Evolutionary conservation across 192 early-diverging fungal genomes (phyloP).

Genomic region (Podila epicladia): DNA sequence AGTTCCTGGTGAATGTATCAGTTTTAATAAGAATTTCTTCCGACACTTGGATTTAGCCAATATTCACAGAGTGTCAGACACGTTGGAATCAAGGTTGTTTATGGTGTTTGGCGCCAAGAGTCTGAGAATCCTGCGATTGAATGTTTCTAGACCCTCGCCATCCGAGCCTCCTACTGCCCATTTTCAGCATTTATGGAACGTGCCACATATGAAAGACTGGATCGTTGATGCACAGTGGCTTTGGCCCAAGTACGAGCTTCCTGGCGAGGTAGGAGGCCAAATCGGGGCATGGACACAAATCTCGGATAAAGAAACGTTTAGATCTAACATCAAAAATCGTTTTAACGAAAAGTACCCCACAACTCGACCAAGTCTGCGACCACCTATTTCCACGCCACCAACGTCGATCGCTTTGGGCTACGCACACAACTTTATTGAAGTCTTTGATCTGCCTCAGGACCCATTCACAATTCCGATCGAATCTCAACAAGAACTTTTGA

Average conservation of each 20-base stretch:
- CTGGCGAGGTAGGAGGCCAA: slow-evolving; percentile 12
- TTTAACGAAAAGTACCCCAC: slow-evolving; percentile 13
- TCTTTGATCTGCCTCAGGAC: slow-evolving; percentile 56
- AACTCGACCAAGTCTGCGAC: slow-evolving; percentile 17
- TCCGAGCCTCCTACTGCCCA: not conserved
- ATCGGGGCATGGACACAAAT: not conserved
- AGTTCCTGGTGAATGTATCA: no score
- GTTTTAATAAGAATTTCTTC: not conserved
- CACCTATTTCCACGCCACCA: slow-evolving; percentile 19
- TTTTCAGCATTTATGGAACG: slow-evolving; percentile 34
- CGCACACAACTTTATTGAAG: slow-evolving; percentile 78
- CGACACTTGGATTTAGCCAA: slow-evolving; percentile 16
- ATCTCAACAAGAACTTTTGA: not conserved
- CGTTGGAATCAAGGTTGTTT: slow-evolving; percentile 28
- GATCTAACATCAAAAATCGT: no score
- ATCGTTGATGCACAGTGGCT: slow-evolving; percentile 83
- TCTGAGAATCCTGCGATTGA: slow-evolving; percentile 31
- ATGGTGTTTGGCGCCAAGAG: slow-evolving; percentile 54
- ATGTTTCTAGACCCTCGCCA: not conserved
- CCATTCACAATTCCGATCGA: slow-evolving; percentile 13
- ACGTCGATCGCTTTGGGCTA: slow-evolving; percentile 69
- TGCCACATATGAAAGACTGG: slow-evolving; percentile 74
- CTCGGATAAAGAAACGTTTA: no score
- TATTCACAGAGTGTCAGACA: slow-evolving; percentile 16
- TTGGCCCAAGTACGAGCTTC: slow-evolving; percentile 38